These are phyloP conservation scores for Arabidopsis suecica DNA, from an alignment of 345 rosid species.

Conservation along the genomic window DNA sequence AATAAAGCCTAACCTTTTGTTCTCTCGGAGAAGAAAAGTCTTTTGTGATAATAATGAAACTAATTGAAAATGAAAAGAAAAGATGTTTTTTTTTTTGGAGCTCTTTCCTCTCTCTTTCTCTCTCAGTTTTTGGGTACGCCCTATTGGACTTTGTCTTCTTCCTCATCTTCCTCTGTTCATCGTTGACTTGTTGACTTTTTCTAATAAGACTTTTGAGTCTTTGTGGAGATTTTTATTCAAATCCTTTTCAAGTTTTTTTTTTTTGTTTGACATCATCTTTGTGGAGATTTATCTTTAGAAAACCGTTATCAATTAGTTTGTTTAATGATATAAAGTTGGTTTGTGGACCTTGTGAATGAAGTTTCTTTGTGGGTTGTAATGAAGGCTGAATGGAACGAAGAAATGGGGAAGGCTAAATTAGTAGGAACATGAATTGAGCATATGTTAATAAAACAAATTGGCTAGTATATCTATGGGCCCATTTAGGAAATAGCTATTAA, in stretches of 20 bases:
- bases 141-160: slow-evolving; percentile 41
- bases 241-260: no score
- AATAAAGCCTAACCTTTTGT: slow-evolving; percentile 17
- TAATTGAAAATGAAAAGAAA: slow-evolving; percentile 4
- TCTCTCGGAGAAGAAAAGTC: slow-evolving; percentile 18
- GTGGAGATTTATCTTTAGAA: no score
- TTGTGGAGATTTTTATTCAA: no score
- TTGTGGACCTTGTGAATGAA: no score
- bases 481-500: not conserved
- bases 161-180: slow-evolving; percentile 18
- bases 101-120: slow-evolving; percentile 30
- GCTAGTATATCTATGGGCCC: not conserved
- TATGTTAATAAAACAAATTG: not conserved
- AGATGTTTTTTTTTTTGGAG: not conserved
- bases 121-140: slow-evolving; percentile 18
- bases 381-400: no score
- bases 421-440: not conserved
- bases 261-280: no score
- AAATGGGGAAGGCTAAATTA: no score
- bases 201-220: not conserved
- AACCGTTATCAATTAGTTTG: no score
- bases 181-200: slow-evolving; percentile 44
- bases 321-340: no score
- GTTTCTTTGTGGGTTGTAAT: no score
- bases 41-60: not conserved